A percentile compares a stretch with the other conserved stretches of the same genome.
These are phyloP conservation scores for Eimeria maxima DNA, from an alignment of 169 alveolate species.

Conservation along the genomic window DNA sequence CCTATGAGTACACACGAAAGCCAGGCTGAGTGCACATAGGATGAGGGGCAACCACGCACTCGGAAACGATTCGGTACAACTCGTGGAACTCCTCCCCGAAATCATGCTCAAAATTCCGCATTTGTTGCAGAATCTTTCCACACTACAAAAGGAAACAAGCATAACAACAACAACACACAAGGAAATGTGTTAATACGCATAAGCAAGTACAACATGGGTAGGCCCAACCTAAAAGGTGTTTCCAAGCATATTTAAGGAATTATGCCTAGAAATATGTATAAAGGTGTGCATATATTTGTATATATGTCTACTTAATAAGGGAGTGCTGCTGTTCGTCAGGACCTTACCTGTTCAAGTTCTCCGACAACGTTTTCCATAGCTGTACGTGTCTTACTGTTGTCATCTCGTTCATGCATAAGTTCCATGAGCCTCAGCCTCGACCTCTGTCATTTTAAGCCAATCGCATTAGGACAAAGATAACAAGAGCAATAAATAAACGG, in stretches of 20 bases:
- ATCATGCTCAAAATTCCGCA: constrained; percentile 15
- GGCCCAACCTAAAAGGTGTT: background rate
- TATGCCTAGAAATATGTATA: background rate
- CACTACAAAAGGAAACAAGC: background rate
- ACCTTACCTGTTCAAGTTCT: constrained; percentile 38
- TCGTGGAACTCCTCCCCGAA: constrained; percentile 45
- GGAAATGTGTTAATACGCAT: background rate
- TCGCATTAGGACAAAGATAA: background rate
- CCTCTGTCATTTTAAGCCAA: background rate
- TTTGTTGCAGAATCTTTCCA: constrained; percentile 31
- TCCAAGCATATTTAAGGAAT: background rate
- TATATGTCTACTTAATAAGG: background rate
- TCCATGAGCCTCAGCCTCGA: constrained; percentile 50
- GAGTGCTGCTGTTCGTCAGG: background rate
- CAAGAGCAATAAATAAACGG: background rate
- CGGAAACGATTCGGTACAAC: constrained; percentile 29
- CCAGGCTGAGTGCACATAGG: background rate
- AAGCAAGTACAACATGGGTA: background rate
- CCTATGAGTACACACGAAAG: too few species aligned
- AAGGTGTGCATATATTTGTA: background rate
- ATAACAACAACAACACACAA: background rate
- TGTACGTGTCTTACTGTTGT: background rate
- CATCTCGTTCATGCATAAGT: constrained; percentile 22
- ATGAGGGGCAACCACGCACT: background rate
- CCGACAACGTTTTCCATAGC: constrained; percentile 61